Base-by-base conservation (phyloP, 129 eudicot species). In the Deinandra increscens region DNA sequence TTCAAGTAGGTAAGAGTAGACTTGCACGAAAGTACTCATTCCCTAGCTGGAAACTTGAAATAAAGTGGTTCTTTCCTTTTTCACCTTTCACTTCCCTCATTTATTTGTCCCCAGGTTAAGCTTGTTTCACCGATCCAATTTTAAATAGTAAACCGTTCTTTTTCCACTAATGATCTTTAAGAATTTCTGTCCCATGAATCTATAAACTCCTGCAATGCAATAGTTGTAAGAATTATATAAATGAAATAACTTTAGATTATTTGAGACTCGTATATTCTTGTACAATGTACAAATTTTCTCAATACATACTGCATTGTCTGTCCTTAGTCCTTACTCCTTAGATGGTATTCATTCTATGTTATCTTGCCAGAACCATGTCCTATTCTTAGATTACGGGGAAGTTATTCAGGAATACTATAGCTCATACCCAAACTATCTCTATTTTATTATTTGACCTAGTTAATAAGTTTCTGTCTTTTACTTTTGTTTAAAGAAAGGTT, bases 81-180 rank as follows among this genome's bases (percentile, higher is more conserved):
- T 33, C 20, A 11, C 13, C 43, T 59, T 31, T 33, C 64, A 14
- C 64, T 59, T 59, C 64, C 1, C 15, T 38, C 14, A 55, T 42
- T 23, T 29, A 71, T 44, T 59, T 43, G 59, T 60, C 44, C 19
- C 11, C 2, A 66, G 70, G 42, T 33, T 41, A 26, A 56, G 67
- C 45, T 71, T 26, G 75, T 56, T 39, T 42, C 42, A 23, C 7
- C 29, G 20, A 42, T 9, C 18, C 33, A 58, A 39, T 58, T 39
- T 71, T 43, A 56, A 23, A 71, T 29, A 15, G 58, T 58, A 71
- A 45, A 6, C 44, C 15, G 67, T 58, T 71, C 54, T 26, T 55
- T 56, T 43, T 43, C 66, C 29, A 58, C 42, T 38, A 44, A 71
- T 70, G 29, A 29, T 43, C 9, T 14, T 69, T 39, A 46, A 7